Evolutionary conservation across 768 basidiomycete species (phyloP), one percentile per base, ranked within the genome.

Genomic region (Pisolithus sp.): DNA sequence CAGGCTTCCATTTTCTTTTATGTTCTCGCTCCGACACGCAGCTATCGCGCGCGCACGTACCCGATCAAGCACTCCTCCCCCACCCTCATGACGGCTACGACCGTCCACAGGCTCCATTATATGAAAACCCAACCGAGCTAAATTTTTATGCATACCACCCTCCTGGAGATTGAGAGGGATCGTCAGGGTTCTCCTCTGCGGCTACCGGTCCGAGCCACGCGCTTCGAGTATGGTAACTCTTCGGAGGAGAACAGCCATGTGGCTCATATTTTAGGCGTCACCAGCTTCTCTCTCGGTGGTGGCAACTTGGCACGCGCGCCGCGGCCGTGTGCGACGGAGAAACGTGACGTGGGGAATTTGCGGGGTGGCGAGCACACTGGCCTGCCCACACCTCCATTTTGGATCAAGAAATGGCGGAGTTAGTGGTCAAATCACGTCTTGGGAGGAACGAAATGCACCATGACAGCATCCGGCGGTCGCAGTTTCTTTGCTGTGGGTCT

Each of bases 1-100:
- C 54, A 49, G 1, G 57, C 67, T 65, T 63, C 58, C 67, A 54
- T 69, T 65, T 59, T 50, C 38, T 44, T 44, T 44, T 57, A 52
- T 55, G n/a, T 46, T 47, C 51, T 46, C 45, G 48, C 59, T 56
- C 65, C 58, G 51, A 57, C 62, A 60, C 56, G 66, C 43, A 44
- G 26, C 23, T 17, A 56, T 60, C 51, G 48, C 57, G 44, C 51
- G 54, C 34, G 46, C 48, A 8, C 36, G 31, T 47, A 50, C 64
- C 66, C 62, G 59, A 49, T 31, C 30, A 31, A 7, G 26, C 26
- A 26, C 4, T 26, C 7, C 26, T 26, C 26, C 26, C 7, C 26
- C 3, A 7, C 30, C 30, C 30, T 31, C 30, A 31, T 31, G 30
- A 31, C 10, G 9, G 30, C 30, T 31, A 8, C 30, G 7, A 31